phyloP scores from a whole-genome alignment of 2,329 filamentous ascomycete species.

The Atkinsonella texensis region DNA sequence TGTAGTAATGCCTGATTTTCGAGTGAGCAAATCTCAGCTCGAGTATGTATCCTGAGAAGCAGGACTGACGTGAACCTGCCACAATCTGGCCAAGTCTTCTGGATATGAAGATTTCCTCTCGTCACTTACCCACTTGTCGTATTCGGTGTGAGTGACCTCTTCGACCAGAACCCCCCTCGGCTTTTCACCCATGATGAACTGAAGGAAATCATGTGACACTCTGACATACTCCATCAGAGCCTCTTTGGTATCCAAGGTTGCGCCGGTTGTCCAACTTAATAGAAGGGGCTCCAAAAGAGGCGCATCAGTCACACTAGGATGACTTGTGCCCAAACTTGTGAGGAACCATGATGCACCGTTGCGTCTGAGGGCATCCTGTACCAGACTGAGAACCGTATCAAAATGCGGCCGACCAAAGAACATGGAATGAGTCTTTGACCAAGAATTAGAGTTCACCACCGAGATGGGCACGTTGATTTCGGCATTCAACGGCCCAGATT shows the following conservation, averaged over 20 bases:
- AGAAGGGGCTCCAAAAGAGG: conserved; percentile 51
- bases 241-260: conserved; percentile 42
- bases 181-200: conserved; percentile 30
- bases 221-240: conserved; percentile 49
- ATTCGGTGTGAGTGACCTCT: conserved; percentile 30
- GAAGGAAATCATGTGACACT: conserved; percentile 44
- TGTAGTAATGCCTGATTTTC: no score
- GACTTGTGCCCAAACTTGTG: conserved; percentile 41
- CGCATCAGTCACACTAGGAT: conserved; percentile 55
- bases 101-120: conserved; percentile 20
- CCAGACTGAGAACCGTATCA: conserved; percentile 46
- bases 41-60: neutral
- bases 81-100: conserved; percentile 22
- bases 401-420: conserved; percentile 56
- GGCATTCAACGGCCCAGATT: conserved; percentile 47
- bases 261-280: conserved; percentile 48
- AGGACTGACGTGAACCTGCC: conserved; percentile 31
- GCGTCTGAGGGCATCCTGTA: conserved; percentile 30
- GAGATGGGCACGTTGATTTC: conserved; percentile 46
- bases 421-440: conserved; percentile 42
- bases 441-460: conserved; percentile 52
- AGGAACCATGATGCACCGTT: conserved; percentile 40
- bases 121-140: conserved; percentile 28
- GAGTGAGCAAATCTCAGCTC: neutral
- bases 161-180: conserved; percentile 37